These are phyloP conservation scores for Saturnispora bothae DNA, from an alignment of 805 yeast species.

Conservation along the genomic window DNA sequence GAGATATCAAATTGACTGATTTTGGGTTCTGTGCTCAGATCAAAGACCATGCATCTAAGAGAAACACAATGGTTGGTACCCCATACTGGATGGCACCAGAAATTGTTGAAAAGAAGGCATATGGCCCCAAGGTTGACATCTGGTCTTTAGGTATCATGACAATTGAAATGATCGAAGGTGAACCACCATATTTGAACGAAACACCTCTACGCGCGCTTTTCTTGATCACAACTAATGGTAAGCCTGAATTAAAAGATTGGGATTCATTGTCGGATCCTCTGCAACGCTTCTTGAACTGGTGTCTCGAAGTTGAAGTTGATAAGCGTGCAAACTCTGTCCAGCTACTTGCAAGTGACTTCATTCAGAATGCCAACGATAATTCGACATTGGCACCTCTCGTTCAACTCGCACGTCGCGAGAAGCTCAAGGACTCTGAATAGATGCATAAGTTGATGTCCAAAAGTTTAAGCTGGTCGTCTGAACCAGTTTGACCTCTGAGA, in stretches of 20 bases:
- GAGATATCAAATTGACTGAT: conserved; percentile 90
- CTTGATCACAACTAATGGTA: conserved; percentile 70
- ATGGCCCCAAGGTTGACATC: conserved; percentile 73
- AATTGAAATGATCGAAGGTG: conserved; percentile 79
- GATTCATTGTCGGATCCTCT: conserved; percentile 61
- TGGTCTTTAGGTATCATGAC: conserved; percentile 84
- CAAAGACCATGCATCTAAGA: conserved; percentile 59
- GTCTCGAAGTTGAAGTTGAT: conserved; percentile 75
- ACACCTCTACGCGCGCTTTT: conserved; percentile 70
- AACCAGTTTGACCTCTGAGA: too few species aligned
- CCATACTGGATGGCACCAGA: conserved; percentile 93
- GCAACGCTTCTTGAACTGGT: conserved; percentile 61
- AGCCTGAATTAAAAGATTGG: conserved; percentile 65
- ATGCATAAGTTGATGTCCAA: too few species aligned
- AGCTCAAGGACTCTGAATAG: conserved; percentile 24
- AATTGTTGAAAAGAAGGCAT: conserved; percentile 69
- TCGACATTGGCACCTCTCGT: conserved; percentile 62
- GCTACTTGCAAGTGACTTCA: conserved; percentile 57
- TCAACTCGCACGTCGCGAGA: conserved; percentile 61
- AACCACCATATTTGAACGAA: conserved; percentile 75
- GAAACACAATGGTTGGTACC: conserved; percentile 83
- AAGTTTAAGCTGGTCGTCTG: too few species aligned
- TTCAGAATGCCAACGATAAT: conserved; percentile 51
- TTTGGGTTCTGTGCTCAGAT: conserved; percentile 66
- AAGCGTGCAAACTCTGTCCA: conserved; percentile 71